These are phyloP conservation scores for Lasiosphaeris hirsuta DNA, from an alignment of 495 filamentous ascomycete species.

Conservation along the genomic window DNA sequence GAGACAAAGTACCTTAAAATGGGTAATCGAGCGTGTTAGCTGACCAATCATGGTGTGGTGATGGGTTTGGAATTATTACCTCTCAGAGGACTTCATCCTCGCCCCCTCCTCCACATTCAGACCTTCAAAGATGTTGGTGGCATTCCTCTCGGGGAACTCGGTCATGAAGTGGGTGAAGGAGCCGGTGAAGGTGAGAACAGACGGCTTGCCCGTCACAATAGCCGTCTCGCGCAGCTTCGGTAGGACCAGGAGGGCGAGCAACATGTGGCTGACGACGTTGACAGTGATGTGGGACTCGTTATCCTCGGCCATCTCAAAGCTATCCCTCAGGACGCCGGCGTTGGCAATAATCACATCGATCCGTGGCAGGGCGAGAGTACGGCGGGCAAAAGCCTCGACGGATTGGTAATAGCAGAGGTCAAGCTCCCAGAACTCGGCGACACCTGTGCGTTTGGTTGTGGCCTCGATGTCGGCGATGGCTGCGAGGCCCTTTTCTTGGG, in stretches of 20 bases:
- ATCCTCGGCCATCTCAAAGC: conserved; percentile 1
- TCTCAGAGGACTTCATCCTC: conserved; percentile 22
- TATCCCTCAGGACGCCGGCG: conserved; percentile 29
- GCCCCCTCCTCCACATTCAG: conserved; percentile 24
- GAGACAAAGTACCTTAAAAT: conserved; percentile 37
- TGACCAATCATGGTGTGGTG: conserved; percentile 1
- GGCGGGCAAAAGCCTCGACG: conserved; percentile 24
- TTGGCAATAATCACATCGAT: conserved; percentile 46
- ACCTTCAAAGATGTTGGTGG: conserved; percentile 25
- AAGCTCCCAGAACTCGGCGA: conserved; percentile 51
- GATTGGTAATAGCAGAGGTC: conserved; percentile 39
- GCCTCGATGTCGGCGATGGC: conserved; percentile 41
- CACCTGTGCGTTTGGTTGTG: conserved; percentile 38
- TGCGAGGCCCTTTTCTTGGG: conserved; percentile 33
- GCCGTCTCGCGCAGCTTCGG: conserved; percentile 24
- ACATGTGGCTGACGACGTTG: conserved; percentile 37
- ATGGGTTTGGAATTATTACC: conserved; percentile 14
- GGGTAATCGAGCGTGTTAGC: neutral
- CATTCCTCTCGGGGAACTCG: conserved; percentile 30
- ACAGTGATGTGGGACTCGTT: conserved; percentile 48
- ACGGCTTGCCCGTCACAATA: conserved; percentile 11
- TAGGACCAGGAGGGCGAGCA: conserved; percentile 13
- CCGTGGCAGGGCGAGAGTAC: conserved; percentile 24
- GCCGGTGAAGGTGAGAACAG: conserved; percentile 25
- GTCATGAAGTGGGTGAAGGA: conserved; percentile 34